Conservation (phyloP, 1,284 basidiomycete species). For the Stygiomarasmius scandens region DNA sequence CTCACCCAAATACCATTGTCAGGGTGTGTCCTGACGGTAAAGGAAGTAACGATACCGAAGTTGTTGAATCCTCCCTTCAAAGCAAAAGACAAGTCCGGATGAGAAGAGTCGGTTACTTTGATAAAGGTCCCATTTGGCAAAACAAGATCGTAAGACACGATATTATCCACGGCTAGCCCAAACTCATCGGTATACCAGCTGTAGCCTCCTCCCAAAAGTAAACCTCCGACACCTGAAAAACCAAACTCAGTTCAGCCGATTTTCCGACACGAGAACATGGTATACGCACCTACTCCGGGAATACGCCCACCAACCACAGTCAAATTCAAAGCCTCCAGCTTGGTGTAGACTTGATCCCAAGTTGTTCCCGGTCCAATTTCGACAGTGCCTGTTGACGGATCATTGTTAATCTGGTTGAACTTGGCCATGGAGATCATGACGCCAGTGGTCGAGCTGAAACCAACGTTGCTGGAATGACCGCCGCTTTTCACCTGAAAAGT, state of each 20-base stretch:
- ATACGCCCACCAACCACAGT: slow-evolving; percentile 59
- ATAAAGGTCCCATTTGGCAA: slow-evolving; percentile 2
- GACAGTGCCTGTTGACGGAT: not conserved
- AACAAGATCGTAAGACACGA: slow-evolving; percentile 1
- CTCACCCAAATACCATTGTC: slow-evolving; percentile 64
- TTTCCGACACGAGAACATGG: not conserved
- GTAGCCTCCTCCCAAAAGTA: not conserved
- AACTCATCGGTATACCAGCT: not conserved
- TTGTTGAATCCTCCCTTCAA: not conserved
- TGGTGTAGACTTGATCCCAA: slow-evolving; percentile 62
- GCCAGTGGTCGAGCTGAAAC: slow-evolving; percentile 1
- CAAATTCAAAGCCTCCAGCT: slow-evolving; percentile 43
- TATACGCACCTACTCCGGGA: slow-evolving; percentile 51
- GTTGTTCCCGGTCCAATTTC: slow-evolving; percentile 32
- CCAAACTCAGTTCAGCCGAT: not conserved
- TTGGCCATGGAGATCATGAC: not conserved
- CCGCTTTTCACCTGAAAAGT: slow-evolving; percentile 1
- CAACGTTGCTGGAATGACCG: not conserved
- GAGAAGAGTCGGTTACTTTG: not conserved
- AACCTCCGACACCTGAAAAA: not conserved
- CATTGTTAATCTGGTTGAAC: not conserved
- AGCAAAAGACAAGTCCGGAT: slow-evolving; percentile 4
- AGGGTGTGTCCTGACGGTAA: slow-evolving; percentile 54
- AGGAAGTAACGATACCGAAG: slow-evolving; percentile 56
- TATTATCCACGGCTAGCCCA: not conserved